A percentile compares a stretch with the other conserved stretches of the same genome.
Evolutionary conservation across 2,329 filamentous ascomycete species (phyloP).

Genomic region (Ophiocordyceps camponoti-rufipedis): DNA sequence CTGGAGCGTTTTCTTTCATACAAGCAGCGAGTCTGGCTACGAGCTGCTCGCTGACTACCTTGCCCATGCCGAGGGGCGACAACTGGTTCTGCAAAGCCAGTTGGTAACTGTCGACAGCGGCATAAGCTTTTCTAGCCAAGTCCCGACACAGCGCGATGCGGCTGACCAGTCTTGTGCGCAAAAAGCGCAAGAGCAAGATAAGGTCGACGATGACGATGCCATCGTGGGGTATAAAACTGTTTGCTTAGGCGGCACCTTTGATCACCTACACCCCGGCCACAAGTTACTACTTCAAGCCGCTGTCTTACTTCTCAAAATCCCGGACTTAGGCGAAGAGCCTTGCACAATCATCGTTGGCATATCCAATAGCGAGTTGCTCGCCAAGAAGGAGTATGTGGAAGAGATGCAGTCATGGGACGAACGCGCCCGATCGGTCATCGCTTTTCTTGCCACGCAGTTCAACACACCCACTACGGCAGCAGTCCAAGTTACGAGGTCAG

Average conservation of each 20-base stretch:
- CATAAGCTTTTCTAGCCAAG: slow-evolving; percentile 18
- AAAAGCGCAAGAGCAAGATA: neutral
- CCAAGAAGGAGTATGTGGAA: slow-evolving; percentile 75
- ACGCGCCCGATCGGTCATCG: slow-evolving; percentile 49
- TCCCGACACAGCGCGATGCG: neutral
- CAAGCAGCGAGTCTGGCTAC: slow-evolving; percentile 46
- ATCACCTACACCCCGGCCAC: slow-evolving; percentile 88
- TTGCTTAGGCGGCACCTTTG: slow-evolving; percentile 84
- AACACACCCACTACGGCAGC: slow-evolving; percentile 17
- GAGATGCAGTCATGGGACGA: slow-evolving; percentile 65
- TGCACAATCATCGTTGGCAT: slow-evolving; percentile 65
- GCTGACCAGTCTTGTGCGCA: neutral
- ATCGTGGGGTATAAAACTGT: slow-evolving; percentile 23
- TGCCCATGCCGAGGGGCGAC: slow-evolving; percentile 25
- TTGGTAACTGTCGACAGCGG: slow-evolving; percentile 33
- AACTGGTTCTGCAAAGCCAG: slow-evolving; percentile 29
- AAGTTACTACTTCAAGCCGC: slow-evolving; percentile 91
- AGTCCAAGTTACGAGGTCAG: slow-evolving; percentile 2
- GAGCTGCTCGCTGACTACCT: slow-evolving; percentile 33
- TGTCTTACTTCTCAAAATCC: slow-evolving; percentile 47
- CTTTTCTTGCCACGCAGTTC: slow-evolving; percentile 53
- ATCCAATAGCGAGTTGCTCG: slow-evolving; percentile 70
- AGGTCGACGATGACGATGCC: neutral
- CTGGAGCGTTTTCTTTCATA: slow-evolving; percentile 49
- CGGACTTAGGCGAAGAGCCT: slow-evolving; percentile 11